Percentiles rank a stretch among this genome's conserved stretches.
phyloP scores from a whole-genome alignment of 768 basidiomycete species.

The Mrakia frigida region DNA sequence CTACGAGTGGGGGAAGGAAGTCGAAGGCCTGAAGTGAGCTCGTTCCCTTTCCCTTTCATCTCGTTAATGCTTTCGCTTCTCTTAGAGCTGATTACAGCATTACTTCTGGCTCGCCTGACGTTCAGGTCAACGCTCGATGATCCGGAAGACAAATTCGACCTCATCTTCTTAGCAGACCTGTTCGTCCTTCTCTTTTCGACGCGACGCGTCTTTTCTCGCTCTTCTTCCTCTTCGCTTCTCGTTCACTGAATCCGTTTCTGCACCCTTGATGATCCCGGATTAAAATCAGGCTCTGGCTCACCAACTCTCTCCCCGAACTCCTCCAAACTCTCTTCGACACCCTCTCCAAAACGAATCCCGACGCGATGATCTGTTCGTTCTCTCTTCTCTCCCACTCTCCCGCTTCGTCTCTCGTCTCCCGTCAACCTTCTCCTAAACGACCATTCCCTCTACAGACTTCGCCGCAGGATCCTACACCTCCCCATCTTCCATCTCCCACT shows the following conservation, averaged over 20 bases:
- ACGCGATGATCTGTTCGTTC: neutral
- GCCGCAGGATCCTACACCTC: constrained; percentile 3
- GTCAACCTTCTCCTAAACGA: neutral
- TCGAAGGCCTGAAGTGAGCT: neutral
- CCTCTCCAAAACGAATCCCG: constrained; percentile 3
- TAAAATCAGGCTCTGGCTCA: constrained; percentile 10
- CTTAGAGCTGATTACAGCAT: neutral
- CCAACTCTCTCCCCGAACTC: neutral
- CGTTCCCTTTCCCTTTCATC: too few relatives aligned
- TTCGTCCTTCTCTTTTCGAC: constrained; percentile 18
- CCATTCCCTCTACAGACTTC: neutral
- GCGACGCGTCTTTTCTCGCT: neutral
- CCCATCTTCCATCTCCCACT: neutral
- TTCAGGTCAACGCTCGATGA: constrained; percentile 5
- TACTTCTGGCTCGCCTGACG: too few relatives aligned
- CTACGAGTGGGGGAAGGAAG: constrained; percentile 22
- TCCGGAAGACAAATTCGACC: constrained; percentile 33
- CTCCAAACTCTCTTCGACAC: neutral
- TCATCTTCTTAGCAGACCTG: constrained; percentile 41
- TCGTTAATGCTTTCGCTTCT: too few relatives aligned
- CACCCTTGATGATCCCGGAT: too few relatives aligned
- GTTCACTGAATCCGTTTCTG: neutral
- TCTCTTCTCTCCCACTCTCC: neutral
- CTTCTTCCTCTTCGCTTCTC: neutral
- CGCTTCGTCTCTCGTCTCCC: neutral